These are phyloP conservation scores for Populus hybrid DNA, from an alignment of 441 rosid species.

Conservation along the genomic window DNA sequence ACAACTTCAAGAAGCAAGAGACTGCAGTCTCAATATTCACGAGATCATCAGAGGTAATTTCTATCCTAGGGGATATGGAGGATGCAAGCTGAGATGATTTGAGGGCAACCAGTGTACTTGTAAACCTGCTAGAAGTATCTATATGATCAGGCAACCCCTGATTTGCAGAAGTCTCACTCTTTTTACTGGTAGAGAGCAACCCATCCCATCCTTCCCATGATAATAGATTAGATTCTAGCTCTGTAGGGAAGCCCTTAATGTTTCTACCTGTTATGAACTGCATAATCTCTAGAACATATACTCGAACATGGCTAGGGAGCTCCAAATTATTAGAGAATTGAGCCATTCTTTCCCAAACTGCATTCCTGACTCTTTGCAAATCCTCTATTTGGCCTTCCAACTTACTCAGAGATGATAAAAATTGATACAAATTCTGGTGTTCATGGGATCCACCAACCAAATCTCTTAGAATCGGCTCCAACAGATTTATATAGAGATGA, in stretches of 20 bases:
- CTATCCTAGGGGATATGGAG: constrained; percentile 56
- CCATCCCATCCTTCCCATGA: constrained; percentile 93
- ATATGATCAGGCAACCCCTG: constrained; percentile 40
- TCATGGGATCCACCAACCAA: constrained; percentile 49
- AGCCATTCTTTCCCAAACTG: constrained; percentile 77
- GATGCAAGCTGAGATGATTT: constrained; percentile 79
- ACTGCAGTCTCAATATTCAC: constrained; percentile 52
- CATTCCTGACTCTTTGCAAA: constrained; percentile 64
- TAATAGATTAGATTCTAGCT: constrained; percentile 49
- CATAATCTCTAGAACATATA: constrained; percentile 84
- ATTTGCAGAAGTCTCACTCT: constrained; percentile 33
- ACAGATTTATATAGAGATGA: constrained; percentile 50
- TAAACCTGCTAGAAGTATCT: constrained; percentile 63
- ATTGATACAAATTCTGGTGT: constrained; percentile 49
- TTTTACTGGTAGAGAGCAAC: constrained; percentile 43
- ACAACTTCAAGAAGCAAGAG: constrained; percentile 72
- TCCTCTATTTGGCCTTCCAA: constrained; percentile 70
- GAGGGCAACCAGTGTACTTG: constrained; percentile 85
- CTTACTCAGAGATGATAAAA: constrained; percentile 78
- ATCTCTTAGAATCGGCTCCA: constrained; percentile 68
- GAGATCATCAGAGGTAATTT: constrained; percentile 74
- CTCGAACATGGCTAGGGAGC: constrained; percentile 75
- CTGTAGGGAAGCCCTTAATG: constrained; percentile 54
- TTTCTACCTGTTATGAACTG: constrained; percentile 64
- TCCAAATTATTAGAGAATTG: constrained; percentile 73